Evolutionary conservation across 176 grass and related monocot genomes (phyloP).

Genomic region (Raddia guianensis): DNA sequence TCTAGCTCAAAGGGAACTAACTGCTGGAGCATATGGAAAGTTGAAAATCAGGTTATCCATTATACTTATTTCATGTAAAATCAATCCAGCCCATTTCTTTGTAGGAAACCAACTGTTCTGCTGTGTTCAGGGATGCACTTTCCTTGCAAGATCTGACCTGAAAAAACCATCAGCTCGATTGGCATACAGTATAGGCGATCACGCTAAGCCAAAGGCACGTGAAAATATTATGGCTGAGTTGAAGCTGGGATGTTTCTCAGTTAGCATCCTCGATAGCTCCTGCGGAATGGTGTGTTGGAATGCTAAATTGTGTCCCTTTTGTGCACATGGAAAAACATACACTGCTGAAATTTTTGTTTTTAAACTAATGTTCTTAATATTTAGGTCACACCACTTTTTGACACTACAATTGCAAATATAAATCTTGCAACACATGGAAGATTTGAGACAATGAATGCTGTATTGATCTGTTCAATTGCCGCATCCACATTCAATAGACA

Average conservation of each 20-base stretch:
- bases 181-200: constrained; percentile 82
- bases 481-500: constrained; percentile 97
- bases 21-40: constrained; percentile 99
- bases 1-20: constrained; percentile 74
- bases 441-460: constrained; percentile 90
- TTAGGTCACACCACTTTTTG: constrained; percentile 89
- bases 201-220: constrained; percentile 81
- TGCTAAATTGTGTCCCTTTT: constrained; percentile 32
- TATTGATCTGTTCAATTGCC: constrained; percentile 91
- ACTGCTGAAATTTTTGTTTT: constrained; percentile 16
- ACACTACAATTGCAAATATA: constrained; percentile 80
- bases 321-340: constrained; percentile 9
- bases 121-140: constrained; percentile 78
- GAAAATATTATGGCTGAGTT: constrained; percentile 88
- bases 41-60: constrained; percentile 82
- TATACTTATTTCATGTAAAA: constrained; percentile 21
- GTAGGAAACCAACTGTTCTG: constrained; percentile 17
- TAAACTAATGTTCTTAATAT: constrained; percentile 35
- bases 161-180: constrained; percentile 82
- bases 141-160: constrained; percentile 86
- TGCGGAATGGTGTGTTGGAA: constrained; percentile 73
- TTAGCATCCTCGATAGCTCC: constrained; percentile 84
- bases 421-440: constrained; percentile 91
- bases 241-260: constrained; percentile 81
- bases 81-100: constrained; percentile 22